phyloP scores from a whole-genome alignment of 2,329 filamentous ascomycete species.

The Claviceps africana region DNA sequence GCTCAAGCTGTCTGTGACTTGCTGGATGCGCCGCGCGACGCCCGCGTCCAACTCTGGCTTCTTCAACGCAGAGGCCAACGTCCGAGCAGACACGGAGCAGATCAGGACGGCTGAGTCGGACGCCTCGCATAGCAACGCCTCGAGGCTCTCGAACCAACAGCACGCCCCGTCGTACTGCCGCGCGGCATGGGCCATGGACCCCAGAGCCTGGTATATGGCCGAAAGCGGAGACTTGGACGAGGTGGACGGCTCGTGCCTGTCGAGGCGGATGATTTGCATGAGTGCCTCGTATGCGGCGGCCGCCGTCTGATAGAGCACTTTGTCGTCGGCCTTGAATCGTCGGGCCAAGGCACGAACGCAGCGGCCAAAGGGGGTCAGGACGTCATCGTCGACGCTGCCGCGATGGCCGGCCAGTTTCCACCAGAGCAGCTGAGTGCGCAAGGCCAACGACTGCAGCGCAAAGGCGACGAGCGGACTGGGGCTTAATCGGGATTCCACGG shows the following conservation, averaged over 20 bases:
- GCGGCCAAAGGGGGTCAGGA: conserved; percentile 49
- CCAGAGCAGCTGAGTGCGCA: conserved; percentile 48
- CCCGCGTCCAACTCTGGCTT: conserved; percentile 21
- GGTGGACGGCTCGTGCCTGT: conserved; percentile 19
- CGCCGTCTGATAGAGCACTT: conserved; percentile 24
- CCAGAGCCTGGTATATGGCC: conserved; percentile 38
- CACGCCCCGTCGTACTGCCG: conserved; percentile 35
- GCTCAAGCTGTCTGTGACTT: conserved; percentile 41
- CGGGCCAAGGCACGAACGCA: conserved; percentile 49
- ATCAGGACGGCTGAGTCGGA: conserved; percentile 33
- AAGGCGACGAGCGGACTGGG: conserved; percentile 44
- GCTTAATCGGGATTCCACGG: conserved; percentile 38
- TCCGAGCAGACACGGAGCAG: conserved; percentile 40
- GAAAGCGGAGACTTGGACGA: conserved; percentile 30
- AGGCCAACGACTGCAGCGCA: conserved; percentile 48
- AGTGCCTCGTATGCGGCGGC: conserved; percentile 18
- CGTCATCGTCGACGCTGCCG: conserved; percentile 46
- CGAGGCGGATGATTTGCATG: conserved; percentile 18
- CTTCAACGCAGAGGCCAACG: conserved; percentile 41
- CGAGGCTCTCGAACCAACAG: conserved; percentile 38
- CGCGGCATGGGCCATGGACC: conserved; percentile 32
- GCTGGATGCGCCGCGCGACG: conserved; percentile 28
- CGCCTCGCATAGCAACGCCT: conserved; percentile 20
- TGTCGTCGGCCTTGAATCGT: conserved; percentile 27
- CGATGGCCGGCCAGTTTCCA: conserved; percentile 50